These are phyloP conservation scores for Candida yuanshanica DNA, from an alignment of 805 yeast species.

Conservation along the genomic window DNA sequence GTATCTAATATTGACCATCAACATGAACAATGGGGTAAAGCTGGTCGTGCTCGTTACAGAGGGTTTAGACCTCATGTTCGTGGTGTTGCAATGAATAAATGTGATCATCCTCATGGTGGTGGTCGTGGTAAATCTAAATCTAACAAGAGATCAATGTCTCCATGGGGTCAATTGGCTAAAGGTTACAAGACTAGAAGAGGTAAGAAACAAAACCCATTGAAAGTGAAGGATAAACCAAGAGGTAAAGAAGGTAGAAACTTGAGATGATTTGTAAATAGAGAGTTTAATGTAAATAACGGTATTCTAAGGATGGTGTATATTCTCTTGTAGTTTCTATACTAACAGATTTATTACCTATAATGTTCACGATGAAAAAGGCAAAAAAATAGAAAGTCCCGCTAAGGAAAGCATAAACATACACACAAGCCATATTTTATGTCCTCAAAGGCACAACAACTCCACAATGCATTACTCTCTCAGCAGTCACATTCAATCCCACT, in stretches of 20 bases:
- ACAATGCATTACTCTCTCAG: too few relatives aligned
- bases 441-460: too few relatives aligned
- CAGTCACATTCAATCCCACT: background rate
- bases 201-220: constrained; percentile 74
- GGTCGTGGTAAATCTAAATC: constrained; percentile 99
- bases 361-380: too few relatives aligned
- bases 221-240: constrained; percentile 90
- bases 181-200: constrained; percentile 94
- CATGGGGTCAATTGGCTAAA: constrained; percentile 93
- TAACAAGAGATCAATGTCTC: constrained; percentile 87
- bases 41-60: constrained; percentile 88
- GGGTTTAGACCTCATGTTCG: constrained; percentile 95
- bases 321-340: too few relatives aligned
- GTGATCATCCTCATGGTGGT: constrained; percentile 99
- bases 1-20: constrained; percentile 93
- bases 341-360: too few relatives aligned
- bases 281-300: background rate
- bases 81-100: constrained; percentile 97
- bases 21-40: constrained; percentile 87
- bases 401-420: too few relatives aligned
- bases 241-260: constrained; percentile 38
- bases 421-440: too few relatives aligned
- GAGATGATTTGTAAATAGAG: constrained; percentile 1
- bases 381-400: too few relatives aligned
- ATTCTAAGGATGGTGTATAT: too few relatives aligned